A percentile compares a stretch with the other conserved stretches of the same genome.
Evolutionary conservation across 495 filamentous ascomycete species (phyloP).

Genomic region (Podospora appendiculata): DNA sequence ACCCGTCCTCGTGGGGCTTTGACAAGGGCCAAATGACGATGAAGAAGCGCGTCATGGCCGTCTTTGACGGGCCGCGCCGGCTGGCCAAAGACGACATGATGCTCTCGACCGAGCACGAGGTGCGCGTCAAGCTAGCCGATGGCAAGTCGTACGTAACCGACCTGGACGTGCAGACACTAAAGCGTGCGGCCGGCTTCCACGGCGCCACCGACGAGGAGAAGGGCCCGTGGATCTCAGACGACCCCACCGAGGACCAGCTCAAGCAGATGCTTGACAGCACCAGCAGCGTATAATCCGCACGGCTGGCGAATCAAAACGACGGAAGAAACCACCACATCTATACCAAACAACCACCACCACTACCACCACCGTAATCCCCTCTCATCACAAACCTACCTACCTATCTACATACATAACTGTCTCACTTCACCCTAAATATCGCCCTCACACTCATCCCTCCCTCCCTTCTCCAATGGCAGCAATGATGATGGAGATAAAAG

Average conservation of each 20-base stretch:
- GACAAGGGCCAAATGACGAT: conserved; percentile 87
- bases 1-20: conserved; percentile 88
- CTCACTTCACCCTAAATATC: too few species aligned
- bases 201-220: conserved; percentile 74
- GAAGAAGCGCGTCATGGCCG: conserved; percentile 91
- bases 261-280: conserved; percentile 31
- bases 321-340: neutral
- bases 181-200: conserved; percentile 74
- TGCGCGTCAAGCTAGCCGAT: conserved; percentile 68
- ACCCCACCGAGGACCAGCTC: conserved; percentile 40
- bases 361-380: neutral
- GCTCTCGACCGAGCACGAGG: conserved; percentile 91
- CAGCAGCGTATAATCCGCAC: conserved; percentile 8
- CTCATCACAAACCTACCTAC: too few species aligned
- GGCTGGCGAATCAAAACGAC: conserved; percentile 2
- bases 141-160: conserved; percentile 82
- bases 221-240: conserved; percentile 62
- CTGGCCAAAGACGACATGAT: conserved; percentile 99
- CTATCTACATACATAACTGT: too few species aligned
- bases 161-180: conserved; percentile 84
- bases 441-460: too few species aligned
- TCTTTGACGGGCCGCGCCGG: conserved; percentile 82
- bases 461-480: too few species aligned
- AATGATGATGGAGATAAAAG: too few species aligned
- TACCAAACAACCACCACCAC: neutral